Base-by-base conservation (phyloP, 805 yeast species). In the Candida pseudoglaebosa region DNA sequence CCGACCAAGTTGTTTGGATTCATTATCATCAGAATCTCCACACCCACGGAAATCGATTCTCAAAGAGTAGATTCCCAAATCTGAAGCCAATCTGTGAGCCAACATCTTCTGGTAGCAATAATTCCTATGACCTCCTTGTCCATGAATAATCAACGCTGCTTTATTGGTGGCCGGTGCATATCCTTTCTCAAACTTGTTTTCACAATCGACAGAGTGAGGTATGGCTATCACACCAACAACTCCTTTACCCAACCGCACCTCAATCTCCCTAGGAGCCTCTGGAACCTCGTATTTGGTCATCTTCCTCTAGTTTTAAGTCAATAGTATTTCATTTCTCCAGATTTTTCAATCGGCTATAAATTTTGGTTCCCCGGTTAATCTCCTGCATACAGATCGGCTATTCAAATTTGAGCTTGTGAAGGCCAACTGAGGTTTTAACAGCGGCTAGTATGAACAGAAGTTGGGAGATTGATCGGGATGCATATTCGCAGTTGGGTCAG, bases 21-120 rank as follows among this genome's bases (percentile, higher is more conserved):
- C 65, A 32, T 61, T 63, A 13, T 70, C 80, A 17, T 75, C 82
- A 3, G 95, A 85, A 41, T 75, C 78, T 1, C 97, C 98, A 57
- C 93, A 82, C 5, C 83, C 84, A 39, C 96, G 70, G 52, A 90
- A 89, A 59, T 90, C 97, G 48, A 89, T 80, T 46, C 97, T 66
- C 36, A 87, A 69, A 3, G 83, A 75, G 53, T 71, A 78, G 40
- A 78, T 65, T 0, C 95, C 95, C 42, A 73, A 56, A 12, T 73
- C 71, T 2, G 62, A 54, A 0, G 89, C 80, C 39, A 90, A 56
- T 18, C 59, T 61, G 19, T 74, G 73, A 0, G 95, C 90, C 32
- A 87, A 58, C 12, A 62, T 49, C 18, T 75, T 73, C 46, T 83
- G 88, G 58, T 83, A 89, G 42, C 86, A 78, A 55, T 86, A 83